A percentile compares a stretch with the other conserved stretches of the same genome.
Evolutionary conservation across 371 early-diverging fungal genomes (phyloP).

Genomic region (Syncephalis plumigaleata): DNA sequence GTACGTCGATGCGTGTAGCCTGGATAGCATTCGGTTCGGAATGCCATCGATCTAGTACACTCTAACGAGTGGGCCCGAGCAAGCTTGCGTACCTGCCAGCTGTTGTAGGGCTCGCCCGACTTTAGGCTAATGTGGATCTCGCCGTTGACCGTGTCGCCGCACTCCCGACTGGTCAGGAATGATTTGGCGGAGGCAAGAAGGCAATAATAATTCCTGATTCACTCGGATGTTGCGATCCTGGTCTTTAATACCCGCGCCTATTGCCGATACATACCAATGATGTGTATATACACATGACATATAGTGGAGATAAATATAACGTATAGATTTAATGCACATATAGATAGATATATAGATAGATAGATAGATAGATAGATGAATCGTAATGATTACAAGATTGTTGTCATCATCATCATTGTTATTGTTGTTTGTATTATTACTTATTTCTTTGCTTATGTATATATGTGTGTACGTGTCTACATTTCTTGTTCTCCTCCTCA

Average conservation of each 20-base stretch:
- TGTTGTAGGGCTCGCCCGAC: slow-evolving; percentile 69
- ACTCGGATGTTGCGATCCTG: slow-evolving; percentile 66
- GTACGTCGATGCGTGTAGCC: slow-evolving; percentile 90
- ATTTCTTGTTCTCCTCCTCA: too few species aligned
- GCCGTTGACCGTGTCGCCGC: slow-evolving; percentile 24
- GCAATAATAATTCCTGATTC: slow-evolving; percentile 60
- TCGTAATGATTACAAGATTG: too few species aligned
- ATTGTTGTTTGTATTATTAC: not conserved
- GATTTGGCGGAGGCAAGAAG: slow-evolving; percentile 50
- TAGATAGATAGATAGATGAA: not conserved
- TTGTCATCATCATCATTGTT: too few species aligned
- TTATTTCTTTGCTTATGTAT: too few species aligned
- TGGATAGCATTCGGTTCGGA: slow-evolving; percentile 50
- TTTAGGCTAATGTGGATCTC: slow-evolving; percentile 74
- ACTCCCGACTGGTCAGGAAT: slow-evolving; percentile 20
- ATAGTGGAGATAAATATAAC: too few species aligned
- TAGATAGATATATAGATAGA: too few species aligned
- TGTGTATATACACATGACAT: too few species aligned
- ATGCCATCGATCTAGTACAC: slow-evolving; percentile 32
- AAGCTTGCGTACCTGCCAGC: slow-evolving; percentile 64
- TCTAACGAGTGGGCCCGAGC: slow-evolving; percentile 46
- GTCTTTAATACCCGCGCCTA: slow-evolving; percentile 82
- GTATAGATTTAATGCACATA: too few species aligned
- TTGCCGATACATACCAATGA: not conserved
- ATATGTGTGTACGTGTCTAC: too few species aligned